Evolutionary conservation across 129 eudicot species (phyloP).

Genomic region (Erigeron canadensis): DNA sequence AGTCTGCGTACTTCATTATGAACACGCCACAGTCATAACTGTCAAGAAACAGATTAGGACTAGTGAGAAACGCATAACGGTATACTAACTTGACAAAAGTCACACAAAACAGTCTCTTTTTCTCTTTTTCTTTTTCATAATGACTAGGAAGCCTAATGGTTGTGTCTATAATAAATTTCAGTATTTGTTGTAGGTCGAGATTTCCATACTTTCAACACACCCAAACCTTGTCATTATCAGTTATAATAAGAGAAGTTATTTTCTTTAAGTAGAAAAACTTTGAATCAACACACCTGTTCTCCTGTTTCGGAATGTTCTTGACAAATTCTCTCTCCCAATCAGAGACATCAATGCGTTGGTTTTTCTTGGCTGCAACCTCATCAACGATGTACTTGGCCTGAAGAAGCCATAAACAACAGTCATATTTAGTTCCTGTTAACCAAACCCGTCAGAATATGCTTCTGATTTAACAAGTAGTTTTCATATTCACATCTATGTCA

Average conservation of each 20-base stretch:
- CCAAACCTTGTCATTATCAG: not conserved
- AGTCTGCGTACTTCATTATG: slow-evolving; percentile 86
- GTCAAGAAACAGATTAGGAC: slow-evolving; percentile 22
- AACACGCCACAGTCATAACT: slow-evolving; percentile 94
- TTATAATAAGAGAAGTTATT: not conserved
- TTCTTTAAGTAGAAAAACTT: not conserved
- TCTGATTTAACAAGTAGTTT: not conserved
- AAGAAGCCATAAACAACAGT: slow-evolving; percentile 19
- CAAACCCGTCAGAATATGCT: no score
- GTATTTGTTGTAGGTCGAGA: not conserved
- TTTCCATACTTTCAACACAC: not conserved
- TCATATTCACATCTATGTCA: slow-evolving; percentile 5
- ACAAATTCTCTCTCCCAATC: slow-evolving; percentile 80
- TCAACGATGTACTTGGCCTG: slow-evolving; percentile 73
- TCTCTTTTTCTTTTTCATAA: no score
- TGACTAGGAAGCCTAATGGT: not conserved
- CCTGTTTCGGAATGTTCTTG: slow-evolving; percentile 75
- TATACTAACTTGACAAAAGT: slow-evolving; percentile 12
- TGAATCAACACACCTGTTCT: slow-evolving; percentile 54
- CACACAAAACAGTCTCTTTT: not conserved
- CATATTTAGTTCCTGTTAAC: no score
- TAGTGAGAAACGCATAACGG: slow-evolving; percentile 2
- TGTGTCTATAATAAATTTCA: not conserved
- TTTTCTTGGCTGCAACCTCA: slow-evolving; percentile 86
- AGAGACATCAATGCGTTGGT: slow-evolving; percentile 53